A percentile compares a stretch with the other conserved stretches of the same genome.
Evolutionary conservation across 164 flowering plant genomes (phyloP).

Genomic region (Sedum album): DNA sequence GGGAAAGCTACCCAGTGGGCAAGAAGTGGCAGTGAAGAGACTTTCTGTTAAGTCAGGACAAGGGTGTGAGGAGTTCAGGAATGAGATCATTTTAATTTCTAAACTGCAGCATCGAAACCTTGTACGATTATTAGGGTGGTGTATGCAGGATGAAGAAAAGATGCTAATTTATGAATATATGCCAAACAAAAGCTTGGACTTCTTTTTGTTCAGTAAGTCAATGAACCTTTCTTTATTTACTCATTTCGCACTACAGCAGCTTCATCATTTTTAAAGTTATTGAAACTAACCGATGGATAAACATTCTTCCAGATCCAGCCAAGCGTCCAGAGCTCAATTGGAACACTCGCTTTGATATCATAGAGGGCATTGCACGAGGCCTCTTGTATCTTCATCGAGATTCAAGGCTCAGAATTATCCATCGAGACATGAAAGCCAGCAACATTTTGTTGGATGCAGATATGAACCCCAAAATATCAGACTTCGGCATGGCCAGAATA

Average conservation of each 20-base stretch:
- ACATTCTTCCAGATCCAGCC: conserved; percentile 25
- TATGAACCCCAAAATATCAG: conserved; percentile 80
- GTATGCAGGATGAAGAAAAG: conserved; percentile 58
- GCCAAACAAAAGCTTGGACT: conserved; percentile 73
- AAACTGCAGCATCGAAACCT: conserved; percentile 72
- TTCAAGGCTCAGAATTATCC: conserved; percentile 66
- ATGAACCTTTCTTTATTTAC: background rate
- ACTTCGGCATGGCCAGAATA: conserved; percentile 79
- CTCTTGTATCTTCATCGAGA: conserved; percentile 87
- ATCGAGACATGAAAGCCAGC: conserved; percentile 74
- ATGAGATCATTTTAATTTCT: conserved; percentile 53
- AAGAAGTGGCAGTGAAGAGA: conserved; percentile 64
- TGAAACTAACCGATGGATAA: background rate
- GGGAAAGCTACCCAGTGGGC: conserved; percentile 47
- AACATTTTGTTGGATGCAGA: conserved; percentile 63
- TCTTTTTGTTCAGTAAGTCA: conserved; percentile 45
- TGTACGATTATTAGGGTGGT: conserved; percentile 59
- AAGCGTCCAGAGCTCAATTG: conserved; percentile 41
- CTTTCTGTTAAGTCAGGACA: conserved; percentile 63
- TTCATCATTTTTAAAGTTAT: background rate
- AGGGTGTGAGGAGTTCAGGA: conserved; percentile 66
- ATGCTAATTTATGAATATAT: conserved; percentile 66
- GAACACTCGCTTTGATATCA: conserved; percentile 46
- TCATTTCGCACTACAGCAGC: too few species aligned
- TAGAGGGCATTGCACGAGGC: conserved; percentile 76